Evolutionary conservation across 495 filamentous ascomycete genomes (phyloP).

Genomic region (Aspergillus bridgeri): DNA sequence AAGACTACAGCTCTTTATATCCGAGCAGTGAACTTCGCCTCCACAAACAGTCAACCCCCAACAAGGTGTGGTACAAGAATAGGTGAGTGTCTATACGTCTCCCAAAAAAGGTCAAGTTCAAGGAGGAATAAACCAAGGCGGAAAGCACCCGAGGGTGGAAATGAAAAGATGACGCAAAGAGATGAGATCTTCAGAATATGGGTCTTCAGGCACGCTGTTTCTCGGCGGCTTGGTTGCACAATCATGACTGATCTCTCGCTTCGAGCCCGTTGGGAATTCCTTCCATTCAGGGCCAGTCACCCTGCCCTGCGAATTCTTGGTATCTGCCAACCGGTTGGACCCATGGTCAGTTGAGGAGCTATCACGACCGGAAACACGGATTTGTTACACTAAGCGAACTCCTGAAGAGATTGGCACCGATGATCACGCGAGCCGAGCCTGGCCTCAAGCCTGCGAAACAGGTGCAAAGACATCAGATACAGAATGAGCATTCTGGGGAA

Average conservation of each 20-base stretch:
- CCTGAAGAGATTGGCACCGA: conserved; percentile 10
- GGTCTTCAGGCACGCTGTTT: conserved; percentile 5
- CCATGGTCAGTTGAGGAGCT: conserved; percentile 3
- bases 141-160: conserved; percentile 4
- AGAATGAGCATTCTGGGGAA: conserved; percentile 20
- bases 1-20: conserved; percentile 15
- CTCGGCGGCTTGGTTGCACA: not conserved
- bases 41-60: conserved; percentile 1
- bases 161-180: conserved; percentile 6
- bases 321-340: conserved; percentile 1
- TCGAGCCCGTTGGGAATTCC: not conserved
- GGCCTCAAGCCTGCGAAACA: conserved; percentile 1
- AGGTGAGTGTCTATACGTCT: conserved; percentile 2
- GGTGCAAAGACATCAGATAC: conserved; percentile 8
- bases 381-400: conserved; percentile 11
- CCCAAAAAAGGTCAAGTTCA: not conserved
- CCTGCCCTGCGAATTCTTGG: conserved; percentile 9
- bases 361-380: conserved; percentile 3
- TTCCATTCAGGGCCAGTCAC: not conserved
- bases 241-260: not conserved
- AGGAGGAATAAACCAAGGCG: conserved; percentile 2
- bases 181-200: conserved; percentile 20
- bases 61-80: conserved; percentile 16
- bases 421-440: conserved; percentile 10
- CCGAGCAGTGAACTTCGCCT: not conserved